Evolutionary conservation across 2,329 filamentous ascomycete genomes (phyloP).

Genomic region (Pleomassaria siparia): DNA sequence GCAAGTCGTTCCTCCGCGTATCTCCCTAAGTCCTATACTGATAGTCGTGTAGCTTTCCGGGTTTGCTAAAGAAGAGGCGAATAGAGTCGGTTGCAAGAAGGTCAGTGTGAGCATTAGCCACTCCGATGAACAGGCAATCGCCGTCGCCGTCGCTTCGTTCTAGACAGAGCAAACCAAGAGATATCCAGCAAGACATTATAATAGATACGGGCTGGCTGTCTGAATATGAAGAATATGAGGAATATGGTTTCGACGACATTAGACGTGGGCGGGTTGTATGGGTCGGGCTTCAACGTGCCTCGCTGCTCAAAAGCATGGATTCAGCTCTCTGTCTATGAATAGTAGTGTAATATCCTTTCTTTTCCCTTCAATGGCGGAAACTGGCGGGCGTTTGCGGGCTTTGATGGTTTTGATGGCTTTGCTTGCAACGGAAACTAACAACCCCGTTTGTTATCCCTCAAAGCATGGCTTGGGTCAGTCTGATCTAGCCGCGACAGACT

Average conservation of each 20-base stretch:
- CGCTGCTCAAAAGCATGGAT: too few species aligned
- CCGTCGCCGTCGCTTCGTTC: conserved; percentile 84
- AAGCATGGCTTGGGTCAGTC: too few species aligned
- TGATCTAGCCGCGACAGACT: too few species aligned
- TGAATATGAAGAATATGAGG: not conserved
- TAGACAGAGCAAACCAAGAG: not conserved
- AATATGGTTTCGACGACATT: not conserved
- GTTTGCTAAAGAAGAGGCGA: conserved; percentile 79
- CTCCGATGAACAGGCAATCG: conserved; percentile 89
- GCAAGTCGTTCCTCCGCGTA: conserved; percentile 58
- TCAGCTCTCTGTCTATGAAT: too few species aligned
- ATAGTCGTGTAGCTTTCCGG: conserved; percentile 70
- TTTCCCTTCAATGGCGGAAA: too few species aligned
- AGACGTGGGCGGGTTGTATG: not conserved
- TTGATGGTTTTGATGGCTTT: too few species aligned
- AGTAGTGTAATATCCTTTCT: too few species aligned
- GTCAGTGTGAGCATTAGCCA: conserved; percentile 95
- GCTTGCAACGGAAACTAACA: too few species aligned
- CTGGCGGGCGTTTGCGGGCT: too few species aligned
- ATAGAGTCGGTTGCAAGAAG: conserved; percentile 81
- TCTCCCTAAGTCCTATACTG: conserved; percentile 13
- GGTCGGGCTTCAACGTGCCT: too few species aligned
- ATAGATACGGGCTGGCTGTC: not conserved
- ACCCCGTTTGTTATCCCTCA: too few species aligned
- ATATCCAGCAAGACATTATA: not conserved